A percentile compares a stretch with the other conserved stretches of the same genome.
phyloP scores from a whole-genome alignment of 2,329 filamentous ascomycete species.

The Botrytis deweyae region DNA sequence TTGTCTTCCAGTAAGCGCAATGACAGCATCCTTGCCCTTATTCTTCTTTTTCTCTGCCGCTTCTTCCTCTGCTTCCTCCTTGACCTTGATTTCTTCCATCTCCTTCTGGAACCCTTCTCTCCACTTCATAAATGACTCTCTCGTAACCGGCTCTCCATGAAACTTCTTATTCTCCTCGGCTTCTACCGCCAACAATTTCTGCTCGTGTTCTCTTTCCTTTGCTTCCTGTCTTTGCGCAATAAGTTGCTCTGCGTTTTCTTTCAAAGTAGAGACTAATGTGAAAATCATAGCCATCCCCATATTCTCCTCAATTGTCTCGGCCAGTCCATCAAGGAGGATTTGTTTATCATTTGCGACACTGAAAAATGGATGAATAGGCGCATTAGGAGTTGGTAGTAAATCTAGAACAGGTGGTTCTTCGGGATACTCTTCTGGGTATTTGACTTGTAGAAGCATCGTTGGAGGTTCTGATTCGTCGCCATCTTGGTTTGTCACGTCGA shows the following conservation, averaged over 20 bases:
- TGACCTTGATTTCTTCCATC: constrained; percentile 70
- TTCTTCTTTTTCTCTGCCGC: constrained; percentile 80
- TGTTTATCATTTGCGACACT: constrained; percentile 78
- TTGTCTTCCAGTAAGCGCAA: constrained; percentile 69
- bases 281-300: constrained; percentile 98
- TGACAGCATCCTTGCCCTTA: constrained; percentile 70
- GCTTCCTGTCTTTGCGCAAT: constrained; percentile 71
- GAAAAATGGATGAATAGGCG: constrained; percentile 68
- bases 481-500: constrained; percentile 72
- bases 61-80: constrained; percentile 71
- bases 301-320: constrained; percentile 82
- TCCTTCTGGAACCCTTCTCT: constrained; percentile 74
- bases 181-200: constrained; percentile 61
- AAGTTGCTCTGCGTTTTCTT: constrained; percentile 86
- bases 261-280: constrained; percentile 80
- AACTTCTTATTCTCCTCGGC: constrained; percentile 96
- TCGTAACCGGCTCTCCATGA: constrained; percentile 84
- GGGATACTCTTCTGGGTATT: constrained; percentile 87
- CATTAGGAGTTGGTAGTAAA: constrained; percentile 70
- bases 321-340: constrained; percentile 66
- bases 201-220: constrained; percentile 57
- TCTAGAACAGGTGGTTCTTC: constrained; percentile 83
- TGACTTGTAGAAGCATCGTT: constrained; percentile 76
- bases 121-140: constrained; percentile 83
- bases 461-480: constrained; percentile 63